Conservation (phyloP, 371 early-diverging fungal species). For the Haplosporangium sp. region DNA sequence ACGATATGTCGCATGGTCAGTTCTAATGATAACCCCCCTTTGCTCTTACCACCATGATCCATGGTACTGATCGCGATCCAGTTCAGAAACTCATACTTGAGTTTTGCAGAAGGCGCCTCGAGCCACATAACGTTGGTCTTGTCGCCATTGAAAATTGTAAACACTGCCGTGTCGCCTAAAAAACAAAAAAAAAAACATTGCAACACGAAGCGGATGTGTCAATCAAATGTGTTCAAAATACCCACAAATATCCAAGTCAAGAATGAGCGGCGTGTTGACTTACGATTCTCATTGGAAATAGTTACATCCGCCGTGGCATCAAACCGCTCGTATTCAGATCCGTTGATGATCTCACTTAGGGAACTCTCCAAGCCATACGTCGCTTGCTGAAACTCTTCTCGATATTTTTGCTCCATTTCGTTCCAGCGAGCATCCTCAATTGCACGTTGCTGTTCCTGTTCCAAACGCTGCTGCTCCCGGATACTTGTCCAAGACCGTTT, state of each 20-base stretch:
- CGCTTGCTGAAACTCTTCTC: constrained; percentile 34
- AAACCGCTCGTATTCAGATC: constrained; percentile 34
- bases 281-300: constrained; percentile 36
- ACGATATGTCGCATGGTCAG: too few relatives aligned
- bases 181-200: background rate
- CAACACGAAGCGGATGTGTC: too few relatives aligned
- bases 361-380: constrained; percentile 30
- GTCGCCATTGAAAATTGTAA: constrained; percentile 34
- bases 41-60: constrained; percentile 20
- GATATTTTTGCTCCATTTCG: constrained; percentile 24
- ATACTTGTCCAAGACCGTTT: constrained; percentile 37
- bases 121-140: constrained; percentile 40
- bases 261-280: background rate
- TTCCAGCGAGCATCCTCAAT: constrained; percentile 16
- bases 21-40: too few relatives aligned
- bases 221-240: too few relatives aligned
- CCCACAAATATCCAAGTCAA: background rate
- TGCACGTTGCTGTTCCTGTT: constrained; percentile 12
- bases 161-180: constrained; percentile 31
- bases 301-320: constrained; percentile 18
- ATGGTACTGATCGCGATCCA: constrained; percentile 26
- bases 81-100: constrained; percentile 44
- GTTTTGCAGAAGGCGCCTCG: constrained; percentile 41
- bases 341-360: constrained; percentile 19
- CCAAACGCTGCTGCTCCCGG: constrained; percentile 22